Base-by-base conservation (phyloP, 768 basidiomycete species). In the Xerocomellus chrysenteron region DNA sequence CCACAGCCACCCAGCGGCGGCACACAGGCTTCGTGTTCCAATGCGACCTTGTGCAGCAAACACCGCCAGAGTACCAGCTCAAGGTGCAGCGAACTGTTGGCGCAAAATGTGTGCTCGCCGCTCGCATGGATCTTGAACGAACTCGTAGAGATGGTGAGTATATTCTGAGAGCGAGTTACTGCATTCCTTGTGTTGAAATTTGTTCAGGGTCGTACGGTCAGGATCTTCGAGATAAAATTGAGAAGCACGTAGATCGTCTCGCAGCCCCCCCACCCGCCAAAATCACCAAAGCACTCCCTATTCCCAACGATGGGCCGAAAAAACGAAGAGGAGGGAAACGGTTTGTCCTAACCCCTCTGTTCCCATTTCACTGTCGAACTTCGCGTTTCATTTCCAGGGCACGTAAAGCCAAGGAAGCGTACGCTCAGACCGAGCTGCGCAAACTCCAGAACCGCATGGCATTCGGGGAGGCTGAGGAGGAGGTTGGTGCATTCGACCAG, bases 1-100 rank as follows among this genome's bases (percentile, higher is more conserved):
- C 95, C 6, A 83, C 92, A 0, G 86, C 78, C 1, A 88, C 89
- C 2, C 93, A 96, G 66, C 84, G 86, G 45, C 85, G 93, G 24
- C 96, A 98, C 68, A 98, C 95, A 0, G 97, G 97, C 11, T 99
- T 98, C 76, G 85, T 98, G 57, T 98, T 90, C 76, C 95, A 98
- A 66, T 94, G 89, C 16, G 94, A 94, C 6, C 73, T 98, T 17
- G 88, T 98, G 1, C 82, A 89, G 49, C 81, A 83, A 55, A 91
- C 93, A 3, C 93, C 94, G 8, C 79, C 87, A 21, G 97, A 98
- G 60, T 93, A 94, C 64, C 87, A 93, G 52, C 78, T 94, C 59
- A 96, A 92, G 70, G 83, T 94, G 1, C 97, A 99, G 67, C 83
- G 96, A 39, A 97, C 94, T 0, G 83, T 98, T 12, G 93, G 93